phyloP scores from a whole-genome alignment of 805 yeast species.

The Candida anglica region DNA sequence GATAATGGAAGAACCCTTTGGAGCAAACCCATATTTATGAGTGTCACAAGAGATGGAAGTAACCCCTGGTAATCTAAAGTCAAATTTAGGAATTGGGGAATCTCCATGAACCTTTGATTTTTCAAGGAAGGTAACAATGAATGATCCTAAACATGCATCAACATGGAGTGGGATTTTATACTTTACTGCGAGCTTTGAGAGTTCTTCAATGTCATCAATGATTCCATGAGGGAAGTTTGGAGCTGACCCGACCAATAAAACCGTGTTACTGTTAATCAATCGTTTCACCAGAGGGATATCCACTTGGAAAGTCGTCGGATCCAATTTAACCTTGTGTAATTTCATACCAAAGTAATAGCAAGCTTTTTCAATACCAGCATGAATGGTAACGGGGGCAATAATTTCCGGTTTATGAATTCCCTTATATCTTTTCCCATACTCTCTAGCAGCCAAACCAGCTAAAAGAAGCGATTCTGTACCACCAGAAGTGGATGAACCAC shows the following conservation, averaged over 20 bases:
- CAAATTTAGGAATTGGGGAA: constrained; percentile 54
- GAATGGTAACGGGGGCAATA: constrained; percentile 83
- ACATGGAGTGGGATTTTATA: constrained; percentile 86
- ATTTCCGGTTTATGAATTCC: constrained; percentile 76
- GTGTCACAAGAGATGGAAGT: constrained; percentile 98
- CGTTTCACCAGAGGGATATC: constrained; percentile 58
- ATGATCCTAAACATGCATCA: constrained; percentile 94
- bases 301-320: constrained; percentile 63
- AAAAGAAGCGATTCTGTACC: constrained; percentile 91
- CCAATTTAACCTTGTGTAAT: constrained; percentile 75
- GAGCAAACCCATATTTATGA: constrained; percentile 98
- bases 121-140: constrained; percentile 75
- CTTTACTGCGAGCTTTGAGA: constrained; percentile 61
- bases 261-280: constrained; percentile 74
- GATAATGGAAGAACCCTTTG: constrained; percentile 90
- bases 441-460: constrained; percentile 86
- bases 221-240: constrained; percentile 98
- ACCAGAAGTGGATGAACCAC: constrained; percentile 86
- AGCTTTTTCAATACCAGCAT: constrained; percentile 95
- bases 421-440: constrained; percentile 54
- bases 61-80: constrained; percentile 83
- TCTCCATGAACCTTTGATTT: constrained; percentile 50
- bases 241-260: constrained; percentile 85
- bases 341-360: constrained; percentile 86
- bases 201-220: constrained; percentile 77